Evolutionary conservation across 2,329 filamentous ascomycete species (phyloP), one percentile per base, ranked within the genome.

Genomic region (Aureobasidium sp.): DNA sequence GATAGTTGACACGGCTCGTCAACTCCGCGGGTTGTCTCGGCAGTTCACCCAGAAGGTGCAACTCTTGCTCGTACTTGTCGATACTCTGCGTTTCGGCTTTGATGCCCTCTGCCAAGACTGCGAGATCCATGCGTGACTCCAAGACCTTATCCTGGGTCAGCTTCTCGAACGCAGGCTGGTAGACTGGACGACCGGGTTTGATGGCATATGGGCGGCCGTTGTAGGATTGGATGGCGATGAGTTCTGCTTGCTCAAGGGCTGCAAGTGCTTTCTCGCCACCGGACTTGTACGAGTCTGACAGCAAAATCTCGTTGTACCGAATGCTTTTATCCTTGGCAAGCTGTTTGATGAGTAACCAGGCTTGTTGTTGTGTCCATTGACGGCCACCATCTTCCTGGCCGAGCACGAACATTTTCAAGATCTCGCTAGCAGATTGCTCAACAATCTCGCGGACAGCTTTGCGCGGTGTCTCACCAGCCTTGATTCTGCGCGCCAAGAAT

Each of bases 341-440:
- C 34, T 84, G 80, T 71, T 89, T 92, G 74, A 97, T 87, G 2
- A 99, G 77, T 64, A 88, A 83, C 94, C 94, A 97, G 0, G 91
- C 93, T 77, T 97, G 94, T 70, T 94, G 87, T 5, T 85, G 80
- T 0, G 87, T 89, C 89, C 91, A 97, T 60, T 83, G 83, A 34
- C 83, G 82, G 44, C 80, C 77, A 2, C 79, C 77, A 56, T 83
- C 83, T 49, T 85, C 84, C 27, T 76, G 72, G 47, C 80, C 70
- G 3, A 95, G 79, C 34, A 99, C 84, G 76, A 92, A 97, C 81
- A 97, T 91, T 71, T 96, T 96, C 64, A 96, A 78, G 52, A 97
- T 92, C 71, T 97, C 94, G 0, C 89, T 90, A 0, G 91, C 89
- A 20, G 88, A 89, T 71, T 96, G 91, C 61, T 90, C 87, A 60